Percentiles rank a stretch among this genome's conserved stretches.
phyloP scores from a whole-genome alignment of 2,329 filamentous ascomycete species.

The Aspergillus hiratsukae region DNA sequence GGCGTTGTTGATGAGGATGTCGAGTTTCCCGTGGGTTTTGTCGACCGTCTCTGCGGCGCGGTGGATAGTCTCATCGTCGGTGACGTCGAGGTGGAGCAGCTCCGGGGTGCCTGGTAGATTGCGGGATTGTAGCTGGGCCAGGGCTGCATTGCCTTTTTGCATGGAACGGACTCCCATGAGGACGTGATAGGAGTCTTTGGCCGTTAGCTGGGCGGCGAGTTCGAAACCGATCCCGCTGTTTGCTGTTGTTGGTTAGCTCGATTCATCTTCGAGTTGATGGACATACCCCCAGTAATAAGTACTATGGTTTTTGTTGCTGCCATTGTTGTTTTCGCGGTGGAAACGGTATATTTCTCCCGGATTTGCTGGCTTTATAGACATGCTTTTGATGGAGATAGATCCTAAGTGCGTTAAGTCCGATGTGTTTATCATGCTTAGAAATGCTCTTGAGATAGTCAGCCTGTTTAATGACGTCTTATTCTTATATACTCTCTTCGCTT shows the following conservation, averaged over 20 bases:
- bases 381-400: too few relatives aligned
- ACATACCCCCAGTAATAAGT: conserved; percentile 3
- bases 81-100: conserved; percentile 32
- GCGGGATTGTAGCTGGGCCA: conserved; percentile 25
- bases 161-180: conserved; percentile 31
- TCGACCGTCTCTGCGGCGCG: conserved; percentile 10
- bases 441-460: too few relatives aligned
- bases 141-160: conserved; percentile 28
- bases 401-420: too few relatives aligned
- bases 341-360: too few relatives aligned
- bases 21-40: conserved; percentile 14
- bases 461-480: too few relatives aligned
- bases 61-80: conserved; percentile 28
- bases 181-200: conserved; percentile 30
- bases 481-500: too few relatives aligned
- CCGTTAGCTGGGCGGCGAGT: conserved; percentile 24
- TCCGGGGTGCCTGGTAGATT: conserved; percentile 25
- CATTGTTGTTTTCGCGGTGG: neutral
- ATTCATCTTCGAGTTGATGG: neutral
- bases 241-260: neutral
- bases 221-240: conserved; percentile 28
- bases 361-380: too few relatives aligned
- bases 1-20: conserved; percentile 29
- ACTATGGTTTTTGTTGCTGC: neutral
- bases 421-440: too few relatives aligned